A percentile compares a stretch with the other conserved stretches of the same genome.
Conservation (phyloP, 2,329 filamentous ascomycete species). For the Aspergillus ruber region DNA sequence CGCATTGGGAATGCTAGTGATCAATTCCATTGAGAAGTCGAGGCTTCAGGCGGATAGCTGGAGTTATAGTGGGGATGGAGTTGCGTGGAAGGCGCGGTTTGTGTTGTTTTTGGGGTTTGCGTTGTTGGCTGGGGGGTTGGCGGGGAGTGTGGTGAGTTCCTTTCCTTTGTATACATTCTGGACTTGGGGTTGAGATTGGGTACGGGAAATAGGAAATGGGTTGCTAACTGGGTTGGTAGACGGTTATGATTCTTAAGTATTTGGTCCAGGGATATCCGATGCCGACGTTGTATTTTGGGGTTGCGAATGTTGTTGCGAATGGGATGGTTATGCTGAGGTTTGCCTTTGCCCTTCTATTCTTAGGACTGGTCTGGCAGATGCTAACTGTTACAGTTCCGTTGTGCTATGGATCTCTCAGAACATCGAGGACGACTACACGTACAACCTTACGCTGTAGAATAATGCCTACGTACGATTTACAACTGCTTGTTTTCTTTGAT, state of each 20-base stretch:
- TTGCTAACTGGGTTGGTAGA: constrained; percentile 28
- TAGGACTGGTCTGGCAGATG: constrained; percentile 5
- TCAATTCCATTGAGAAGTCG: constrained; percentile 66
- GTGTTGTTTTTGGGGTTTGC: constrained; percentile 65
- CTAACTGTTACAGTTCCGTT: constrained; percentile 45
- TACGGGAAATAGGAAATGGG: no score
- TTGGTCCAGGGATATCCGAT: constrained; percentile 54
- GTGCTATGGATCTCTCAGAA: constrained; percentile 66
- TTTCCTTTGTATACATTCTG: constrained; percentile 1
- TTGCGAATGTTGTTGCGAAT: constrained; percentile 61
- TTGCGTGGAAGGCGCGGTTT: constrained; percentile 64
- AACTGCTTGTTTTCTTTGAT: no score
- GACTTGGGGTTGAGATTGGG: neutral
- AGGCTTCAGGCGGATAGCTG: constrained; percentile 58
- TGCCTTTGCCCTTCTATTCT: neutral
- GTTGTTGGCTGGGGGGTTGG: constrained; percentile 60
- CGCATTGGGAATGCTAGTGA: constrained; percentile 63
- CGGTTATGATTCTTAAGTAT: constrained; percentile 63
- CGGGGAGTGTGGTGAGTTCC: constrained; percentile 53
- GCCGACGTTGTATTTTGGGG: constrained; percentile 61
- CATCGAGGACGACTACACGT: constrained; percentile 67
- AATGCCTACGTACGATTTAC: no score
- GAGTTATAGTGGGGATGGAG: constrained; percentile 58
- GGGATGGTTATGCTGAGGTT: constrained; percentile 61
- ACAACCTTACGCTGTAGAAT: constrained; percentile 56